These are phyloP conservation scores for Barnettozyma wickerhamii DNA, from an alignment of 805 yeast species.

Conservation along the genomic window DNA sequence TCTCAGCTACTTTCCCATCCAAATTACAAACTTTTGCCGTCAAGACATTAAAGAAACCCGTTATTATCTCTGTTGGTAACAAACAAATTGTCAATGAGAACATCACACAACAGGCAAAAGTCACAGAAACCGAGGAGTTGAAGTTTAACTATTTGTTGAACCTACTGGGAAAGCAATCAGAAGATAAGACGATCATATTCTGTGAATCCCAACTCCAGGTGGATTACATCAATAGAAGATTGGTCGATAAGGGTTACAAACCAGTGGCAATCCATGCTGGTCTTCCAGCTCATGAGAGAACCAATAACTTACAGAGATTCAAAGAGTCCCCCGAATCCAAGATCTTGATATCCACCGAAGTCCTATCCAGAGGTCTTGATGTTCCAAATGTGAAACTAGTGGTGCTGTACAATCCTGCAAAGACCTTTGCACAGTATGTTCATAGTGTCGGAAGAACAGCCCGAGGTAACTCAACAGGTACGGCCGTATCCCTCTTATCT, in stretches of 20 bases:
- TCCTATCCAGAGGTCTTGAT: conserved; percentile 93
- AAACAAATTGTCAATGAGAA: conserved; percentile 77
- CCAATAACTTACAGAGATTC: conserved; percentile 67
- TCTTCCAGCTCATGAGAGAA: conserved; percentile 79
- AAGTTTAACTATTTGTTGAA: conserved; percentile 56
- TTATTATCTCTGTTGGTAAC: conserved; percentile 77
- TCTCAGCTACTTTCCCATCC: conserved; percentile 90
- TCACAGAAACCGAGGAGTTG: conserved; percentile 46
- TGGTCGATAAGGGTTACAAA: conserved; percentile 49
- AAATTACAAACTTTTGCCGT: conserved; percentile 74
- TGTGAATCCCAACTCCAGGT: conserved; percentile 87
- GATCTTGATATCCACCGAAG: conserved; percentile 84
- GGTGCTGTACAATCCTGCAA: conserved; percentile 77
- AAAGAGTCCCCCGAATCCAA: conserved; percentile 40
- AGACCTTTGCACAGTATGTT: conserved; percentile 90
- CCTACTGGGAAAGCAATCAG: conserved; percentile 43
- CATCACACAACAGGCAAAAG: conserved; percentile 65
- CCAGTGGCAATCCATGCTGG: conserved; percentile 88
- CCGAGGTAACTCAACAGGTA: conserved; percentile 72
- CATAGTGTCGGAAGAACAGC: conserved; percentile 97
- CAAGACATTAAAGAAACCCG: conserved; percentile 56
- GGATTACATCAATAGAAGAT: conserved; percentile 58
- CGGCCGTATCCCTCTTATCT: conserved; percentile 68
- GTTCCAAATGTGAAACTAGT: conserved; percentile 83
- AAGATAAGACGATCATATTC: conserved; percentile 65